Evolutionary conservation across 2,329 filamentous ascomycete species (phyloP), one percentile per base, ranked within the genome.

Genomic region (Cercospora sp.): DNA sequence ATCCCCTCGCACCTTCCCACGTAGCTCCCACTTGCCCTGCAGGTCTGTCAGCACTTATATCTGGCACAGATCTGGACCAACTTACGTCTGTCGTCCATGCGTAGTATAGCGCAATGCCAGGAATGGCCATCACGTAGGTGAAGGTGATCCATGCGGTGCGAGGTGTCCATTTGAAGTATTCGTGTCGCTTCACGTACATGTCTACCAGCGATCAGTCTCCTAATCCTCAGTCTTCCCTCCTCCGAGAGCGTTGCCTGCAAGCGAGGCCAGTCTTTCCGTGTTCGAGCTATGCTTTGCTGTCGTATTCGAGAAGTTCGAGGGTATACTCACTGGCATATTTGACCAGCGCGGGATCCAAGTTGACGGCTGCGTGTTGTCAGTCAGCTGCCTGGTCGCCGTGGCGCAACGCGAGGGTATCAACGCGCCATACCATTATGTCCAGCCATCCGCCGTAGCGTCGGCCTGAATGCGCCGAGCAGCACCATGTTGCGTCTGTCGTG

Each of bases 91-190:
- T 94, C 77, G 87, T 88, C 79, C 91, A 96, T 67, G 88, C 92
- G 66, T 92, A 77, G 77, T 89, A 89, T 58, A 89, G 89, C 73
- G 96, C 75, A 66, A 91, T 83, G 48, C 83, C 80, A 7, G 95
- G 95, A 53, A 97, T 87, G 64, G 90, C 83, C 36, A 89, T 83
- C 67, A 91, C 86, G 81, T 94, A 97, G 72, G 90, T 84, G 78
- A 97, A 88, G 4, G 90, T 89, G 76, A 97, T 81, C 83, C 87
- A 89, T 31, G 92, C 93, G 57, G 93, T 96, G 77, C 91, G 87
- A 63, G 89, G 87, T 39, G 91, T 98, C 92, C 93, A 98, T 81
- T 93, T 88, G 87, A 98, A 99, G 87, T 92, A 97, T 83, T 93
- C 93, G 87, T 94, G 90, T 73, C 95, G 91, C 84, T 92, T 93